Base-by-base conservation (phyloP, 1,284 basidiomycete genomes). In the Sanghuangporus sanghuang region DNA sequence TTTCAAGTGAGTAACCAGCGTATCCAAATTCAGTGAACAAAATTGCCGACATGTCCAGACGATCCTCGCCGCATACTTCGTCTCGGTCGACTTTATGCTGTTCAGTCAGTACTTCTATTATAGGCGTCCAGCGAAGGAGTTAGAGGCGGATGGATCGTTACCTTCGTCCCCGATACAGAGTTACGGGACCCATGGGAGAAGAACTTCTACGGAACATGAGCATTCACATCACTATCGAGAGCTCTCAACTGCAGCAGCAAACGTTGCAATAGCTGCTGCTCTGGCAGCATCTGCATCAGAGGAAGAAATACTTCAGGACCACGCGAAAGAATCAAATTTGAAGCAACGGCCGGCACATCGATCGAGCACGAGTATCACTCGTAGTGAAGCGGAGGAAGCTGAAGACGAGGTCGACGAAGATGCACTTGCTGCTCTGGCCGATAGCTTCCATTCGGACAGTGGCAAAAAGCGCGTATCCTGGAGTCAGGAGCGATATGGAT, bases 21-120 rank as follows among this genome's bases (percentile, higher is more conserved):
- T 40, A 64, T 62, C 59, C 40, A 11, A 36, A 38, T 18, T 68
- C 11, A 54, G 35, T 9, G 52, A 55, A 7, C 12, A 8, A 16
- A 18, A 44, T 38, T 44, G 21, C 53, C 55, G 21, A 59, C 56
- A 35, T 39, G 57, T 63, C 35, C 69, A 97, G 91, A 96, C 86
- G 48, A 93, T 86, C 71, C 90, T 97, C 55, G 94, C 95, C 2
- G 81, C 82, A 0, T 96, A 96, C 74, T 97, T 96, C 72, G 90
- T 91, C 69, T 77, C 83, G 60, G 83, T 96, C 58, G 95, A 96
- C 74, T 75, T 85, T 57, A 79, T 82, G 46, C 80, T 96, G 32
- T 78, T 95, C 61, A 73, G 71, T 9, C 94, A 97, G 73, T 96
- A 86, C 76, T 79, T 87, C 69, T 90, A 95, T 76, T 96, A 95